Conservation (phyloP, 2,329 filamentous ascomycete species). For the Trichoderma atroviride region DNA sequence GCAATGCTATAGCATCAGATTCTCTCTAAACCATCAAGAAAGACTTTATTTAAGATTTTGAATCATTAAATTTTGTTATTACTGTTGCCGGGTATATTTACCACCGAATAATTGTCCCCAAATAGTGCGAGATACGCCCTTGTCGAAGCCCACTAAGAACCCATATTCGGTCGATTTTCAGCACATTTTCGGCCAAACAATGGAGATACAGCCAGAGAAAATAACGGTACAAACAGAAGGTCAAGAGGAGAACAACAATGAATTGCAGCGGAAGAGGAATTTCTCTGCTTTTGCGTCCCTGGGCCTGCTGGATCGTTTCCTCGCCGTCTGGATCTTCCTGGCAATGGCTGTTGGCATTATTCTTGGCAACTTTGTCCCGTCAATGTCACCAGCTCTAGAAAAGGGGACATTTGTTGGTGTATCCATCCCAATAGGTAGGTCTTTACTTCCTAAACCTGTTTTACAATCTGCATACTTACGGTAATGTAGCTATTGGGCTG, state of each 20-base stretch:
- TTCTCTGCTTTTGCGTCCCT: constrained; percentile 56
- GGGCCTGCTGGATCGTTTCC: constrained; percentile 63
- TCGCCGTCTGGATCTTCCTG: constrained; percentile 74
- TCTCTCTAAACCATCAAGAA: background rate
- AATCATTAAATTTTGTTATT: background rate
- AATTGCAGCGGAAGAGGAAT: background rate
- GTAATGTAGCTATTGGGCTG: constrained; percentile 66
- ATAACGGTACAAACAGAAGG: background rate
- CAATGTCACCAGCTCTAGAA: constrained; percentile 63
- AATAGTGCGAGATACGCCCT: background rate
- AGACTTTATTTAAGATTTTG: background rate
- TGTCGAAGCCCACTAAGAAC: background rate
- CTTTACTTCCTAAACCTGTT: background rate
- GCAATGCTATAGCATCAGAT: background rate
- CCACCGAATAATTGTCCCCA: background rate
- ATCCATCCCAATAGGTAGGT: constrained; percentile 64
- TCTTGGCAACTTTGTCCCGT: constrained; percentile 73
- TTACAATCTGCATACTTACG: background rate
- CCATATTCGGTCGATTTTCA: background rate
- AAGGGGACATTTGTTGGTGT: constrained; percentile 72
- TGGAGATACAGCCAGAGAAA: background rate
- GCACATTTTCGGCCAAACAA: no score
- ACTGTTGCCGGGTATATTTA: background rate
- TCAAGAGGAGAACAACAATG: background rate
- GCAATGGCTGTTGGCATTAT: constrained; percentile 77